These are phyloP conservation scores for Rhamnella rubrinervis DNA, from an alignment of 331 rosid genomes.

Conservation along the genomic window DNA sequence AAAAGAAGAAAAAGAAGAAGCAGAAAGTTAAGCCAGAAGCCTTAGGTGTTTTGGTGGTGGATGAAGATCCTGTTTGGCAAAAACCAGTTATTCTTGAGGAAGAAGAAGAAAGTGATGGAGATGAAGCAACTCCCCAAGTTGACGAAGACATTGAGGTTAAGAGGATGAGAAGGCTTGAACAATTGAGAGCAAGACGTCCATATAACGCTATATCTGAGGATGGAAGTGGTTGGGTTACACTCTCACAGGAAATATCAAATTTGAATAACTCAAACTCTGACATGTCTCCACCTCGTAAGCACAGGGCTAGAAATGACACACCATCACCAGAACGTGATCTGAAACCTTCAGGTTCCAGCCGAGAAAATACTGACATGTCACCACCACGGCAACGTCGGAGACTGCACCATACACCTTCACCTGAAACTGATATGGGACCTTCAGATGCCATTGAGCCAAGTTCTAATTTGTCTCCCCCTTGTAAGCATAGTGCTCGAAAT, in stretches of 20 bases:
- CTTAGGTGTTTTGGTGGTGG: constrained; percentile 62
- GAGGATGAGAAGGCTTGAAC: constrained; percentile 84
- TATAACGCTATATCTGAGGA: constrained; percentile 75
- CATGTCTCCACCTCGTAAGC: constrained; percentile 65
- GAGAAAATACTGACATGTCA: constrained; percentile 47
- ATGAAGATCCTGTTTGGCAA: constrained; percentile 87
- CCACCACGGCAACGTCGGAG: constrained; percentile 38
- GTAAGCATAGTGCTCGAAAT: constrained; percentile 33
- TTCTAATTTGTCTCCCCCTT: constrained; percentile 55
- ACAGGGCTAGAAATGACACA: constrained; percentile 54
- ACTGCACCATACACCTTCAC: constrained; percentile 50
- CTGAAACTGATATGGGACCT: constrained; percentile 27
- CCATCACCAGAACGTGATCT: constrained; percentile 55
- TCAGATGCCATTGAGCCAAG: neutral
- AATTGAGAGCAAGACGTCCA: constrained; percentile 62
- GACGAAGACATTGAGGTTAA: constrained; percentile 89
- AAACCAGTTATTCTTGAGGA: constrained; percentile 58
- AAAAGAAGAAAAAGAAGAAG: constrained; percentile 43
- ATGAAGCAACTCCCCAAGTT: constrained; percentile 67
- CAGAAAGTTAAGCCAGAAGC: constrained; percentile 42
- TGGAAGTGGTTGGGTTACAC: constrained; percentile 96
- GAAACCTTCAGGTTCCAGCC: constrained; percentile 28
- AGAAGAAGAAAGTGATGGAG: constrained; percentile 35
- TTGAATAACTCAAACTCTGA: constrained; percentile 31
- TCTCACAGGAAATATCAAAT: constrained; percentile 41